Evolutionary conservation across 257 asterid species (phyloP).

Genomic region (Solanum sitiens): DNA sequence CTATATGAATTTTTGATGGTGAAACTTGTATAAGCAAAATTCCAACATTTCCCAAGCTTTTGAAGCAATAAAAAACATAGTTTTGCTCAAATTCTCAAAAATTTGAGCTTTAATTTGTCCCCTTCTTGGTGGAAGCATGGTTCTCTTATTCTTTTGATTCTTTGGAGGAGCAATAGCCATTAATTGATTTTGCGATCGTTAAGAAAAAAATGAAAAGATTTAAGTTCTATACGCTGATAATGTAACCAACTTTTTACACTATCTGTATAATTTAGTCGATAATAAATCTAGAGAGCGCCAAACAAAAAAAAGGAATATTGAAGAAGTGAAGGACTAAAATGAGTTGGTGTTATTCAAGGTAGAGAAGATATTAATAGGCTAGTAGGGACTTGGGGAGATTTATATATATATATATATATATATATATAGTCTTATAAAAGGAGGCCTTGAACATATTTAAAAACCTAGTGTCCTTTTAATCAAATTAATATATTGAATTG

Average conservation of each 20-base stretch:
- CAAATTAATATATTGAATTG: too few species aligned
- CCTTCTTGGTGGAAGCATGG: background rate
- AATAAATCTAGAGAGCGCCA: background rate
- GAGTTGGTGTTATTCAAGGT: background rate
- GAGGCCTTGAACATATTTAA: too few species aligned
- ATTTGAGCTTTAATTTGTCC: background rate
- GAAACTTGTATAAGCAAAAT: background rate
- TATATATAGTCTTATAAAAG: too few species aligned
- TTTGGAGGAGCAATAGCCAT: background rate
- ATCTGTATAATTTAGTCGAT: too few species aligned
- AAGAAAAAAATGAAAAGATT: background rate
- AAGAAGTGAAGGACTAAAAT: background rate
- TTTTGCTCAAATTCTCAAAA: background rate
- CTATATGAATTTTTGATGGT: background rate
- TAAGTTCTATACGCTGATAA: background rate
- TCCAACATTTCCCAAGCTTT: background rate
- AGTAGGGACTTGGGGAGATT: background rate
- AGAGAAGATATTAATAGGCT: background rate
- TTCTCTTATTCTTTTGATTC: background rate
- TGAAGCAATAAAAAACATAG: background rate
- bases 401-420: too few species aligned
- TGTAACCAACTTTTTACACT: too few species aligned
- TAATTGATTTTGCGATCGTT: background rate
- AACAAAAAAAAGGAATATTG: background rate
- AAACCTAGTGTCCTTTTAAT: too few species aligned